These are phyloP conservation scores for Hericium erinaceus DNA, from an alignment of 768 basidiomycete genomes.

Conservation along the genomic window DNA sequence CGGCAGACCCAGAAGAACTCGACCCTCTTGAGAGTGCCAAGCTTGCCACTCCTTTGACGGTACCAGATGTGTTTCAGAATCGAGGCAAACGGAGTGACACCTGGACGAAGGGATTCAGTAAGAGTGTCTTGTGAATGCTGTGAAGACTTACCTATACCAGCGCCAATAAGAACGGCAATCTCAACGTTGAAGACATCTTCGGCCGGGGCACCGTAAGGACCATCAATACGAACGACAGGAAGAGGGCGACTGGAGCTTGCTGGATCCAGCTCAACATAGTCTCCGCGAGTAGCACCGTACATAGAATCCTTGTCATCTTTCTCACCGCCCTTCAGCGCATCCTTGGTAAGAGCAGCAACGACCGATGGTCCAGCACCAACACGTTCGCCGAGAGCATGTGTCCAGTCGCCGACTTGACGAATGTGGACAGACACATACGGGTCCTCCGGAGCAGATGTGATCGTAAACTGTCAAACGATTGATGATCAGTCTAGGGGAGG, in stretches of 20 bases:
- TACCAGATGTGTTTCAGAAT: slow-evolving; percentile 97
- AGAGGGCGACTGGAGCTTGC: slow-evolving; percentile 39
- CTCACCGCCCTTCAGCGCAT: slow-evolving; percentile 69
- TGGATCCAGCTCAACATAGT: slow-evolving; percentile 73
- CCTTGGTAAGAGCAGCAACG: slow-evolving; percentile 69
- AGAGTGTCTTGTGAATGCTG: not conserved
- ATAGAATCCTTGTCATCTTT: slow-evolving; percentile 37
- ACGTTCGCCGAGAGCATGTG: slow-evolving; percentile 73
- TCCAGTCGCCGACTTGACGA: slow-evolving; percentile 89
- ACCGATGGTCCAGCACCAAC: slow-evolving; percentile 74
- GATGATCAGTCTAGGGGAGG: not conserved
- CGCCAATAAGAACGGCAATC: slow-evolving; percentile 86
- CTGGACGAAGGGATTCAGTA: slow-evolving; percentile 23
- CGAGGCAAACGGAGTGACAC: slow-evolving; percentile 90
- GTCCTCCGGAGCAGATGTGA: slow-evolving; percentile 91
- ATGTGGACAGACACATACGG: slow-evolving; percentile 89
- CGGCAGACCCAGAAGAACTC: slow-evolving; percentile 95
- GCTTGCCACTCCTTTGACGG: slow-evolving; percentile 65
- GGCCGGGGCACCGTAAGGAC: slow-evolving; percentile 79
- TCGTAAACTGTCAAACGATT: slow-evolving; percentile 59
- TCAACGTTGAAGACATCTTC: slow-evolving; percentile 84
- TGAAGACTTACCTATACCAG: slow-evolving; percentile 65
- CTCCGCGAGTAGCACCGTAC: slow-evolving; percentile 46
- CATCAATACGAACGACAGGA: slow-evolving; percentile 72
- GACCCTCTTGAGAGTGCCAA: slow-evolving; percentile 78